Evolutionary conservation across 495 filamentous ascomycete genomes (phyloP), one percentile per base, ranked within the genome.

Genomic region (Tuber melanosporum): DNA sequence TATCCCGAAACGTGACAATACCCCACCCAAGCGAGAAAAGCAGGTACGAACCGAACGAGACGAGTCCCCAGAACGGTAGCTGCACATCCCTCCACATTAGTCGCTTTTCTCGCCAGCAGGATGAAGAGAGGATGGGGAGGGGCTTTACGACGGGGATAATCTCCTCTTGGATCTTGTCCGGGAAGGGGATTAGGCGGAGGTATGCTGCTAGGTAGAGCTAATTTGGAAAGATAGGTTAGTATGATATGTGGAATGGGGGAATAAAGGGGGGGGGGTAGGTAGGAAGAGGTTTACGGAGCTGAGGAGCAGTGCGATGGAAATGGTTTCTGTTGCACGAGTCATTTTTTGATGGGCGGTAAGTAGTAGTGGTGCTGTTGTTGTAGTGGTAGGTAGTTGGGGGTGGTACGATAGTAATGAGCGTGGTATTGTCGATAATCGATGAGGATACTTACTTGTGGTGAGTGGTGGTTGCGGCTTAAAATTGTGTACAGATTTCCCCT

Each of bases 1-100:
- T 94, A 86, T 98, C 93, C 86, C 96, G 94, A 88, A 99, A 99
- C 52, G 94, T 97, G 81, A 97, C 87, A 79, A 99, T 92, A 57
- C 95, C 95, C 87, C 90, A 90, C 73, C 95, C 95, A 43, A 99
- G 89, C 78, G 93, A 93, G 87, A 92, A 93, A 73, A 98, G 91
- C 9, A 99, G 90, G 86, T 94, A 98, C 70, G 94, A 92, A 85
- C 94, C 95, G 85, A 98, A 95, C 72, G 91, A 91, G 78, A 99
- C 94, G 78, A 98, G 86, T 43, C 89, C 90, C 91, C 94, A 98
- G 87, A 98, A 93, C 42, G 95, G 95, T 43, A 98, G 87, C 94
- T 97, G 78, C 82, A 32, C 49, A 70, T 70, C 62, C 77, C 42
- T 43, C 42, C 6, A 43, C 42, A 62, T 71, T 42, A 76, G 52